These are phyloP conservation scores for Penicillium atrosanguineum DNA, from an alignment of 495 filamentous ascomycete genomes.

Conservation along the genomic window DNA sequence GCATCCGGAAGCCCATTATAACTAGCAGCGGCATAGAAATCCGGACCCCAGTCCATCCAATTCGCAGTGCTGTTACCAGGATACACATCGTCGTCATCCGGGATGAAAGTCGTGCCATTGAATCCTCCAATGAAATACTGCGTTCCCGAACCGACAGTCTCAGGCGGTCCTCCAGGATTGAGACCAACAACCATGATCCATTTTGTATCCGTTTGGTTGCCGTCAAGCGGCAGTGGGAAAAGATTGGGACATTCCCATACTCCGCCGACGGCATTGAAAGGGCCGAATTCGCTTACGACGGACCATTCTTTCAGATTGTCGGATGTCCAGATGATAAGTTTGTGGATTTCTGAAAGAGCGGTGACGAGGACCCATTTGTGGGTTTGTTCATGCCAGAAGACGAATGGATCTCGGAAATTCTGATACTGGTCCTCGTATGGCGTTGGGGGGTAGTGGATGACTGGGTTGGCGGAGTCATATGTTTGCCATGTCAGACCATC, in stretches of 20 bases:
- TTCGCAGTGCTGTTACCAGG: slow-evolving; percentile 5
- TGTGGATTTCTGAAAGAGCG: slow-evolving; percentile 48
- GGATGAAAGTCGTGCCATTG: slow-evolving; percentile 32
- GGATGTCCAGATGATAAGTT: slow-evolving; percentile 53
- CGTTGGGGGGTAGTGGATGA: slow-evolving; percentile 43
- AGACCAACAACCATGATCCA: slow-evolving; percentile 51
- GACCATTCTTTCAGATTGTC: slow-evolving; percentile 52
- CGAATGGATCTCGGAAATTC: slow-evolving; percentile 58
- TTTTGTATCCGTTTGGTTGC: slow-evolving; percentile 30
- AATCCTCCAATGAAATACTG: slow-evolving; percentile 40
- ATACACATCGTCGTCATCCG: slow-evolving; percentile 11
- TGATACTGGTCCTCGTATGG: slow-evolving; percentile 25
- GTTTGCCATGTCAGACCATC: slow-evolving; percentile 51
- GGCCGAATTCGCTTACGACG: slow-evolving; percentile 52
- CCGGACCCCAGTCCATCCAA: slow-evolving; percentile 50
- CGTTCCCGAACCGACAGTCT: slow-evolving; percentile 40
- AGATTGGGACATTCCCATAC: slow-evolving; percentile 60
- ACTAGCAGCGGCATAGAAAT: slow-evolving; percentile 54
- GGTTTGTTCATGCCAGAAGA: slow-evolving; percentile 48
- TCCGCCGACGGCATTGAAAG: slow-evolving; percentile 49
- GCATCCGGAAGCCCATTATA: slow-evolving; percentile 22
- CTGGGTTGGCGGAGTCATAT: slow-evolving; percentile 50
- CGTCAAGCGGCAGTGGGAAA: slow-evolving; percentile 33
- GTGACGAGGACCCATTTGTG: slow-evolving; percentile 51
- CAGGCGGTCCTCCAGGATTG: slow-evolving; percentile 56